phyloP scores from a whole-genome alignment of 345 rosid genomes.

The Turritis glabra region DNA sequence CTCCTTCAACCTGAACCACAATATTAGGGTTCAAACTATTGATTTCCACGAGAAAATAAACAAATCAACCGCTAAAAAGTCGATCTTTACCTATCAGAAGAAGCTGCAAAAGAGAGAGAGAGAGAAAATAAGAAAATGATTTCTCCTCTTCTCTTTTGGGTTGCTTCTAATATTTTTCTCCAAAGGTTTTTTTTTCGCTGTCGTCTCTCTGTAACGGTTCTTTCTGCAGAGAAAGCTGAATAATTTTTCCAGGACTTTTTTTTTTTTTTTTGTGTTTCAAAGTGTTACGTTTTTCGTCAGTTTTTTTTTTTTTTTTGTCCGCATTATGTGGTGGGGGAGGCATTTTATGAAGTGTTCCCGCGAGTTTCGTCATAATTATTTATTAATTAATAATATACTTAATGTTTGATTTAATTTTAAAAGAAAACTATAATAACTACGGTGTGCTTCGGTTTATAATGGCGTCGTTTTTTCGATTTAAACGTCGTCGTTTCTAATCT shows the following conservation, averaged over 20 bases:
- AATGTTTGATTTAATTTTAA: background rate
- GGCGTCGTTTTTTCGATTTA: no score
- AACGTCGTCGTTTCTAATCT: background rate
- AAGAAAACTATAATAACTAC: no score
- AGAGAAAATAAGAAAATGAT: background rate
- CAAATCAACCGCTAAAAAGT: background rate
- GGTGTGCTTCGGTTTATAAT: no score
- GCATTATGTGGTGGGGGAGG: constrained; percentile 24
- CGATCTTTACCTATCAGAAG: constrained; percentile 31
- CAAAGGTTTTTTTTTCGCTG: constrained; percentile 28
- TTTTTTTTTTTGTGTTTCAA: background rate
- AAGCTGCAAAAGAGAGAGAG: constrained; percentile 3
- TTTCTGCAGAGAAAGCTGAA: constrained; percentile 26
- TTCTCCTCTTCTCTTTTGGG: background rate
- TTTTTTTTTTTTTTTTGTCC: constrained; percentile 29
- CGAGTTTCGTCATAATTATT: constrained; percentile 41
- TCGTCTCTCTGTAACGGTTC: constrained; percentile 35
- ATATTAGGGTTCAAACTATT: constrained; percentile 20
- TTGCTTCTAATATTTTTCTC: background rate
- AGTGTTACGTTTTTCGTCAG: constrained; percentile 18
- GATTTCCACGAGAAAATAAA: background rate
- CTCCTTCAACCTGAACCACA: constrained; percentile 19
- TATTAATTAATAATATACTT: background rate
- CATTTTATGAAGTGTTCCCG: constrained; percentile 44
- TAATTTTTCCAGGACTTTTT: background rate